phyloP scores from a whole-genome alignment of 2,329 filamentous ascomycete genomes.

The Fonsecaea monophora region DNA sequence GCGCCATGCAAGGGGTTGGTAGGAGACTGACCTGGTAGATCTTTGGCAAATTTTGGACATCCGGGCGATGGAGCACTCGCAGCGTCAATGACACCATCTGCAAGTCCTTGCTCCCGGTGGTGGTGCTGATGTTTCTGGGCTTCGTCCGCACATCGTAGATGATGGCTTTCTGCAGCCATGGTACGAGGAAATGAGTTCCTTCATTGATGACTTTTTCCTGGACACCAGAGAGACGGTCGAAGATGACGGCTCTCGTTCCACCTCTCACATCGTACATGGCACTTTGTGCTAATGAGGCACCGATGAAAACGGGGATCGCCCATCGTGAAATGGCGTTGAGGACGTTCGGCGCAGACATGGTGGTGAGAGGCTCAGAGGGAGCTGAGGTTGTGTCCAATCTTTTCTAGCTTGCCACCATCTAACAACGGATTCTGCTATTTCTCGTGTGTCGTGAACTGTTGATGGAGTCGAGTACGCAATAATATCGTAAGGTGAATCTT shows the following conservation, averaged over 20 bases:
- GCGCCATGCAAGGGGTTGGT: not conserved
- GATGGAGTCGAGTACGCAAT: not conserved
- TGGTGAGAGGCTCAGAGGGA: not conserved
- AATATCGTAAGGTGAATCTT: not conserved
- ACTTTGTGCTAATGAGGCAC: slow-evolving; percentile 71
- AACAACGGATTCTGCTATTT: not conserved
- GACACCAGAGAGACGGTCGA: slow-evolving; percentile 90
- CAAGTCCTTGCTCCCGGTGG: slow-evolving; percentile 97
- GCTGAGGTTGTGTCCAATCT: not conserved
- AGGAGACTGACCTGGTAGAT: slow-evolving; percentile 87
- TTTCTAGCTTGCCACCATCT: not conserved
- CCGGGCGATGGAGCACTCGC: slow-evolving; percentile 90
- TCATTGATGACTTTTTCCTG: slow-evolving; percentile 93
- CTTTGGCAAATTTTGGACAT: slow-evolving; percentile 89
- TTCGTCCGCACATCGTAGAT: slow-evolving; percentile 97
- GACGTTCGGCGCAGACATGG: slow-evolving; percentile 48
- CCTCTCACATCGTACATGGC: slow-evolving; percentile 97
- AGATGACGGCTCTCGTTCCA: slow-evolving; percentile 94
- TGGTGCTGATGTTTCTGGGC: slow-evolving; percentile 95
- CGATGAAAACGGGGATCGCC: slow-evolving; percentile 76
- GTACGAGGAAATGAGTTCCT: slow-evolving; percentile 94
- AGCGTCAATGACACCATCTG: slow-evolving; percentile 99
- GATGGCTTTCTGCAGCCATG: slow-evolving; percentile 94
- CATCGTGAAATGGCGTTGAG: slow-evolving; percentile 69
- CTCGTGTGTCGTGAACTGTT: slow-evolving; percentile 2